Conservation (phyloP, 2,329 filamentous ascomycete genomes). For the Seiridium cupressi region DNA sequence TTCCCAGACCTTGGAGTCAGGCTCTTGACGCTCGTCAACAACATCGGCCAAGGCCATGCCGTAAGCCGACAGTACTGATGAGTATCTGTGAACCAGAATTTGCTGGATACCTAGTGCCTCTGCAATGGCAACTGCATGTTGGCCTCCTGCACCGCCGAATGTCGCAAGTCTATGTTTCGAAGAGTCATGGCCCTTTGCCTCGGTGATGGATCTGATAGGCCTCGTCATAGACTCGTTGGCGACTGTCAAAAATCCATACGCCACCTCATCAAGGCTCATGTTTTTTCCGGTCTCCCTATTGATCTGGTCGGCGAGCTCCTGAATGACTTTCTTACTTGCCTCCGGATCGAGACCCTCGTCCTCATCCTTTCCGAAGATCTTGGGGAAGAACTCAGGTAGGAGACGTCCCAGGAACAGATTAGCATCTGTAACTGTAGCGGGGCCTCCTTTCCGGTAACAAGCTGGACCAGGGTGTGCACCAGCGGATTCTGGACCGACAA, state of each 20-base stretch:
- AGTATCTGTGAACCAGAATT: conserved; percentile 84
- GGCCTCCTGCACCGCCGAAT: conserved; percentile 88
- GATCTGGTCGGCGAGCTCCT: conserved; percentile 73
- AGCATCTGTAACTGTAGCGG: conserved; percentile 89
- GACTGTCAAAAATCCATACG: conserved; percentile 84
- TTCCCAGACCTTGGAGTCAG: conserved; percentile 62
- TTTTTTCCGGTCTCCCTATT: conserved; percentile 70
- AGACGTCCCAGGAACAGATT: conserved; percentile 83
- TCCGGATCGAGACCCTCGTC: conserved; percentile 75
- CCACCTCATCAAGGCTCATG: conserved; percentile 81
- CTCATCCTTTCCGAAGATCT: conserved; percentile 91
- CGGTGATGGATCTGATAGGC: conserved; percentile 85
- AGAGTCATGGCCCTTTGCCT: conserved; percentile 89
- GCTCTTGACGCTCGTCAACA: conserved; percentile 86
- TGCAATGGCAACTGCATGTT: conserved; percentile 90
- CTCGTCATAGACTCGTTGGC: conserved; percentile 91
- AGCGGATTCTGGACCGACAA: conserved; percentile 86
- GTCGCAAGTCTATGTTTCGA: conserved; percentile 87
- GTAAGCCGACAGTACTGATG: conserved; percentile 85
- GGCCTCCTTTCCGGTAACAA: conserved; percentile 87
- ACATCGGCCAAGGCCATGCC: conserved; percentile 93
- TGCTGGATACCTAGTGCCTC: conserved; percentile 80
- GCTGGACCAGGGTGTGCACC: conserved; percentile 87
- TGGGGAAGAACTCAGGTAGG: conserved; percentile 88
- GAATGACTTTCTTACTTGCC: conserved; percentile 72